Evolutionary conservation across 306 rosid genomes (phyloP).

Genomic region (Casuarina equisetifolia): DNA sequence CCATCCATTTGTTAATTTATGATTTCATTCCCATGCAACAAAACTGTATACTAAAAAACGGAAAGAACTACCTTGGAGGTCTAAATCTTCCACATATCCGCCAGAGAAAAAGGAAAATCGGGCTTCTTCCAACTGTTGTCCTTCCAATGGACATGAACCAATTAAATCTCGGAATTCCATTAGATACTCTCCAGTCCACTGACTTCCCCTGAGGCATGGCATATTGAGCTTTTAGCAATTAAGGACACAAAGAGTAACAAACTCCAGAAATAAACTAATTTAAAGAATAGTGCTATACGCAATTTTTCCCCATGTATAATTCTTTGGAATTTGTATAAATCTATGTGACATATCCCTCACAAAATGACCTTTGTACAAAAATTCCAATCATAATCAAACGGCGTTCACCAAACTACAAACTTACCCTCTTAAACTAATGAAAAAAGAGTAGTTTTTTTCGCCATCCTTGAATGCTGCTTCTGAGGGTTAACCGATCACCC

Average conservation of each 20-base stretch:
- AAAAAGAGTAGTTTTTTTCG: too few species aligned
- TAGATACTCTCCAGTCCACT: slow-evolving; percentile 86
- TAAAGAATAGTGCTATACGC: neutral
- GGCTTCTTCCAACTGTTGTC: slow-evolving; percentile 56
- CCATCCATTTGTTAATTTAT: neutral
- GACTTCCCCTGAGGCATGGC: slow-evolving; percentile 61
- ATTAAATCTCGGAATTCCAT: slow-evolving; percentile 73
- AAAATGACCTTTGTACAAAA: too few species aligned
- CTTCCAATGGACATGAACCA: slow-evolving; percentile 41
- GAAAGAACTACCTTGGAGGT: slow-evolving; percentile 52
- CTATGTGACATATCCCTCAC: too few species aligned
- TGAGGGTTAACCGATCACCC: too few species aligned
- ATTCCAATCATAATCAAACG: too few species aligned
- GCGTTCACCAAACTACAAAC: too few species aligned
- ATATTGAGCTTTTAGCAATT: slow-evolving; percentile 15
- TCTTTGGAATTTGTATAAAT: neutral
- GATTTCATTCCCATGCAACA: slow-evolving; percentile 8
- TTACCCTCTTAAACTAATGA: too few species aligned
- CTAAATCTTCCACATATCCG: slow-evolving; percentile 75
- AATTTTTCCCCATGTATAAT: neutral
- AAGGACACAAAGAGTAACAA: slow-evolving; percentile 1
- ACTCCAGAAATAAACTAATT: neutral
- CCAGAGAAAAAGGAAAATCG: slow-evolving; percentile 82
- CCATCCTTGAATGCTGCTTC: too few species aligned
- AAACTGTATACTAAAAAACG: slow-evolving; percentile 13